Evolutionary conservation across 2,329 filamentous ascomycete genomes (phyloP), one percentile per base, ranked within the genome.

Genomic region (Neonectria coccinea): DNA sequence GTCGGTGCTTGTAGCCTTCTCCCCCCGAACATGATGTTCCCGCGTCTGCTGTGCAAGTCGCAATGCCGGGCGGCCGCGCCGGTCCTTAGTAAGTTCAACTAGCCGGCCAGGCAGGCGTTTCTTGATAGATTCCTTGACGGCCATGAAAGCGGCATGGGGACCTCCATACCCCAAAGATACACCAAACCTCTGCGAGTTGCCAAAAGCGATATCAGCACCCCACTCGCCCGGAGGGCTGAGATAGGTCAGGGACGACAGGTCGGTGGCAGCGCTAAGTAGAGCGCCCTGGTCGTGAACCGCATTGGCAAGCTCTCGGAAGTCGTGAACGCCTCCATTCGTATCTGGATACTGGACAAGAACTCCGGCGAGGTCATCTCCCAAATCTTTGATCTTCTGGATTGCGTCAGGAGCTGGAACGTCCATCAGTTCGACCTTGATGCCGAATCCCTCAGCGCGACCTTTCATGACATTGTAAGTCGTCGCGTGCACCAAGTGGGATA

Each of bases 1-100:
- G 64, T 97, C 94, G 76, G 98, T 98, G 83, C 94, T 97, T 2
- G 95, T 98, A 1, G 95, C 95, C 86, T 97, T 97, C 79, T 98
- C 95, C 75, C 95, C 88, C 69, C 95, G 88, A 77, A 98, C 97
- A 78, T 98, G 95, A 82, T 98, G 95, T 81, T 98, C 95, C 73
- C 95, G 87, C 10, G 95, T 97, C 81, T 98, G 95, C 56, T 97
- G 83, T 18, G 95, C 92, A 75, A 97, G 82, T 73, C 95, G 87
- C 69, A 97, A 89, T 5, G 94, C 95, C 12, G 87, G 90, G 67
- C 92, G 88, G 8, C 95, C 95, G 5, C 94, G 84, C 59, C 95
- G 88, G 76, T 98, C 95, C 80, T 97, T 97, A 55, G 95, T 97
- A 4, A 97, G 86, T 71, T 95, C 95, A 66, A 98, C 91, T 31